Conservation (phyloP, 2,329 filamentous ascomycete genomes). For the Aspergillus bombycis region DNA sequence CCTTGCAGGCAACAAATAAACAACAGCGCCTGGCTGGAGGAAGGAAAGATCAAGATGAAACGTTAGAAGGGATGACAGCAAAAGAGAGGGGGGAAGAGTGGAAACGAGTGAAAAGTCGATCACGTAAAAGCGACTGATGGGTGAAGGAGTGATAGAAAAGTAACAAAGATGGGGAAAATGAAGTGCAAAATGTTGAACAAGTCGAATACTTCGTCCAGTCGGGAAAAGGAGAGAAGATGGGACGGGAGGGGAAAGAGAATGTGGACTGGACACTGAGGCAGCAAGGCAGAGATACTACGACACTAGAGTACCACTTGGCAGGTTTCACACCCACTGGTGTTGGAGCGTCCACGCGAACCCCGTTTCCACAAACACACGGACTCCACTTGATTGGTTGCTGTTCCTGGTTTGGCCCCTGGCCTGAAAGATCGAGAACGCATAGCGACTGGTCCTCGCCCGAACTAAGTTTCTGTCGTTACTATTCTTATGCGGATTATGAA, state of each 20-base stretch:
- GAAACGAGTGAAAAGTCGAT: slow-evolving; percentile 27
- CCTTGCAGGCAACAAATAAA: slow-evolving; percentile 28
- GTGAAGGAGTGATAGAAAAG: slow-evolving; percentile 15
- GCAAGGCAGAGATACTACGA: slow-evolving; percentile 10
- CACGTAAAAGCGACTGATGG: slow-evolving; percentile 18
- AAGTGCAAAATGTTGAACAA: slow-evolving; percentile 15
- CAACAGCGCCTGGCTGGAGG: slow-evolving; percentile 32
- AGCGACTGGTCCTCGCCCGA: slow-evolving; percentile 1
- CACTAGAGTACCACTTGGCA: slow-evolving; percentile 9
- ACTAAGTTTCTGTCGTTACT: slow-evolving; percentile 3
- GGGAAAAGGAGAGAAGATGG: slow-evolving; percentile 13
- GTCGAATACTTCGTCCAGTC: slow-evolving; percentile 7
- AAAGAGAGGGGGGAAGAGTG: slow-evolving; percentile 11
- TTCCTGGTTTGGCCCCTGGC: slow-evolving; percentile 1
- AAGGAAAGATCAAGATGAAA: slow-evolving; percentile 23
- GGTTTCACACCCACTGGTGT: slow-evolving; percentile 11
- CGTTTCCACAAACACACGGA: slow-evolving; percentile 8
- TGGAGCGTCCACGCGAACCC: slow-evolving; percentile 9
- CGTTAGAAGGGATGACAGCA: slow-evolving; percentile 20
- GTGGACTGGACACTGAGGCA: background rate
- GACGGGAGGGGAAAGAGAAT: slow-evolving; percentile 10
- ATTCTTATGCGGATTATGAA: slow-evolving; percentile 5
- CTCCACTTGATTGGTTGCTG: background rate
- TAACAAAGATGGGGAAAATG: slow-evolving; percentile 12
- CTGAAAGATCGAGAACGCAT: slow-evolving; percentile 10